A percentile compares a stretch with the other conserved stretches of the same genome.
These are phyloP conservation scores for Nicotiana tabacum DNA, from an alignment of 257 asterid genomes.

Conservation along the genomic window DNA sequence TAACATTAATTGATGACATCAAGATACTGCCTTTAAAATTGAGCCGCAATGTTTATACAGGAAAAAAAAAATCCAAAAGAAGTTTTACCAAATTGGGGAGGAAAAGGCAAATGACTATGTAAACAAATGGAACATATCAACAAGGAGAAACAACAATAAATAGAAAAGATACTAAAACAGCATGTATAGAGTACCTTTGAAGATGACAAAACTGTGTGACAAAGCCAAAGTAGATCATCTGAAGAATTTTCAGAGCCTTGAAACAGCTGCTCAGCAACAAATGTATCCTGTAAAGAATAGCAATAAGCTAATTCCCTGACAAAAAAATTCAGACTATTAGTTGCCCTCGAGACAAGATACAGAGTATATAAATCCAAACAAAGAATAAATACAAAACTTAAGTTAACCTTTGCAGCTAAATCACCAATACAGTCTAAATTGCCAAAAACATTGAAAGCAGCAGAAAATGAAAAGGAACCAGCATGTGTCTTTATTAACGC, in stretches of 20 bases:
- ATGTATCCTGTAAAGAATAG: conserved; percentile 69
- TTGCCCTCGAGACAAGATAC: neutral
- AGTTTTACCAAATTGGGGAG: neutral
- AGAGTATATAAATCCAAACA: neutral
- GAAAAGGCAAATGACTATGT: neutral
- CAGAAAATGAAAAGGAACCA: neutral
- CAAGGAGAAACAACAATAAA: neutral
- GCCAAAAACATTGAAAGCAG: conserved; percentile 7
- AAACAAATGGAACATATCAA: neutral
- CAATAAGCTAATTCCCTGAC: conserved; percentile 61
- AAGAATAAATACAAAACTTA: neutral
- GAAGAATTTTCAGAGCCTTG: conserved; percentile 71
- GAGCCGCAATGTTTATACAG: neutral
- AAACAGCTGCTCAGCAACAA: conserved; percentile 71
- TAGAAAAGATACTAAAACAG: neutral
- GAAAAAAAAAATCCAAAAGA: neutral
- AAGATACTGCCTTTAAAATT: neutral
- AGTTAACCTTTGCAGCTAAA: neutral
- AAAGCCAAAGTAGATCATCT: conserved; percentile 94
- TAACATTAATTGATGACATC: neutral
- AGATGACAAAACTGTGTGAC: conserved; percentile 62
- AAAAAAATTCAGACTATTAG: conserved; percentile 14
- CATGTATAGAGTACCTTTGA: conserved; percentile 51
- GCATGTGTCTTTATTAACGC: neutral
- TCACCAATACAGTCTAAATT: neutral